A percentile compares a stretch with the other conserved stretches of the same genome.
Conservation (phyloP, 495 filamentous ascomycete genomes). For the Neurospora sp. region DNA sequence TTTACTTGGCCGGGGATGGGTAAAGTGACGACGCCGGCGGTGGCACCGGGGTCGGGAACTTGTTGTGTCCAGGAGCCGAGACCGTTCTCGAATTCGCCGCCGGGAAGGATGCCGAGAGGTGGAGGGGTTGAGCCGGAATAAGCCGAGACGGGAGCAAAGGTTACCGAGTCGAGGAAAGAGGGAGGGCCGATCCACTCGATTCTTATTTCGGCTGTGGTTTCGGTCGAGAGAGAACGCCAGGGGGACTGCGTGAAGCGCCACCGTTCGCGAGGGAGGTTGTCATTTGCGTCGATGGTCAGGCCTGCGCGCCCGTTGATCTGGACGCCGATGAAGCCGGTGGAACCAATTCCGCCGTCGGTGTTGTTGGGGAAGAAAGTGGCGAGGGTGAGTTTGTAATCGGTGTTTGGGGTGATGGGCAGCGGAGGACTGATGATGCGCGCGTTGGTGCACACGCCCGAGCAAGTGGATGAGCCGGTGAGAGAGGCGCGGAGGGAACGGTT, state of each 20-base stretch:
- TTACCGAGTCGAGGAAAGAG: constrained; percentile 1
- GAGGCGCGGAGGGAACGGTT: not conserved
- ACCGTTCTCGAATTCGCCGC: constrained; percentile 4
- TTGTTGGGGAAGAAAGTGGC: not conserved
- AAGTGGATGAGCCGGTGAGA: not conserved
- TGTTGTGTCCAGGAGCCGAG: not conserved
- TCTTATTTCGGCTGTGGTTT: not conserved
- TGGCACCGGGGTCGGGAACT: not conserved
- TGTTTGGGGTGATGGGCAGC: constrained; percentile 1
- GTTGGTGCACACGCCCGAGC: not conserved
- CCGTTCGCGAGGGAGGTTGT: not conserved
- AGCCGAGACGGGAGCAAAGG: constrained; percentile 1
- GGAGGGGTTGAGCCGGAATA: not conserved
- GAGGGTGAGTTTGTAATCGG: constrained; percentile 3
- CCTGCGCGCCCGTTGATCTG: not conserved
- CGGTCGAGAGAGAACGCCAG: not conserved
- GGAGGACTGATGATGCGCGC: not conserved
- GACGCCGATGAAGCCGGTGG: not conserved
- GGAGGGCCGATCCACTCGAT: constrained; percentile 2
- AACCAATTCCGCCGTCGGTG: not conserved
- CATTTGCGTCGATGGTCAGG: not conserved
- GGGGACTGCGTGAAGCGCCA: not conserved
- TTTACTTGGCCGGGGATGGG: not conserved
- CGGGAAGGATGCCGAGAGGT: not conserved
- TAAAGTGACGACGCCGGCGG: not conserved